Base-by-base conservation (phyloP, 352 stramenopile species). In the Pythium diclinum region DNA sequence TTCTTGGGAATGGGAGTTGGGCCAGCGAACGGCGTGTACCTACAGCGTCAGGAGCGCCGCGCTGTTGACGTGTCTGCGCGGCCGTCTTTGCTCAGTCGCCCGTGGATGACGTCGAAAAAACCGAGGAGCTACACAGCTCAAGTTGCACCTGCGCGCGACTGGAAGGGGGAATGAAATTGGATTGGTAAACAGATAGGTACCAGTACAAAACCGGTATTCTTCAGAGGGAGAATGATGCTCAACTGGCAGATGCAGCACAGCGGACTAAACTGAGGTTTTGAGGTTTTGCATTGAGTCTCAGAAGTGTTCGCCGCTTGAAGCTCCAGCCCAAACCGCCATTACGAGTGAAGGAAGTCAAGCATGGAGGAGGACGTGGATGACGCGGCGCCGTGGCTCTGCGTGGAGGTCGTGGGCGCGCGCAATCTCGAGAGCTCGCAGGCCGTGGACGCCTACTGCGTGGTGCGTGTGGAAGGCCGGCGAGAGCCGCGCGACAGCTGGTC, bases 371-470 rank as follows among this genome's bases (percentile, higher is more conserved):
- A 42, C 34, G 33, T n/a, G 17, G 58, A 17, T 34, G 34, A 48
- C 56, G 44, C 23, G 25, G 28, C 75, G 52, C 75, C 66, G 23
- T 72, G 66, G 71, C 71, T 93, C 67, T 84, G 77, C 36, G 74
- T 92, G 21, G 77, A 92, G 59, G 74, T 92, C 32, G 74, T 90
- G n/a, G 73, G 76, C 44, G 84, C 84, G 46, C 72, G 84, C 32
- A 91, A 91, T 61, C 73, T 92, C 48, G 81, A 89, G 71, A 83
- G 72, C 49, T 61, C 66, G 9, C 68, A 88, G 60, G 77, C 73
- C 1, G 67, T 89, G 36, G 84, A 91, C 61, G 78, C 81, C 36
- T 91, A 90, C 58, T 92, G 83, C 65, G 68, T 89, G 42, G 61
- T 92, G 44, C 74, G 67, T 2, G 10, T 66, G 19, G 57, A 16